phyloP scores from a whole-genome alignment of 768 basidiomycete genomes.

The Russula virescens region DNA sequence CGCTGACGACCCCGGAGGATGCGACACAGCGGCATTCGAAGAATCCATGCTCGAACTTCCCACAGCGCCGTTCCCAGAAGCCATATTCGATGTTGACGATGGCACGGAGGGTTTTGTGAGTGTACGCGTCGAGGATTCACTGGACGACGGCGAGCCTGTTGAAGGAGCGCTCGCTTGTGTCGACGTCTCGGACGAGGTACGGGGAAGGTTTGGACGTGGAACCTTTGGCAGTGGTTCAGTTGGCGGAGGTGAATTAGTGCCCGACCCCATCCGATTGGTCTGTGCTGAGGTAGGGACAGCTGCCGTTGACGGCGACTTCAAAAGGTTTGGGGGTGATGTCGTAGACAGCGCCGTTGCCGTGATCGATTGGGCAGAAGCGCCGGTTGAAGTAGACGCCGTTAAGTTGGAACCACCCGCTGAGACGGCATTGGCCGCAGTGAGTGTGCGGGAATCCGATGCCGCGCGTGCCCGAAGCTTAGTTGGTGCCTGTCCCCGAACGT shows the following conservation, averaged over 20 bases:
- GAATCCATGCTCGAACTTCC: not conserved
- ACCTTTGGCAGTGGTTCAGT: slow-evolving; percentile 7
- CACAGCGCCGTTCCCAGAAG: slow-evolving; percentile 2
- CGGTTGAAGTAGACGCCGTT: not conserved
- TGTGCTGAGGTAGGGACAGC: not conserved
- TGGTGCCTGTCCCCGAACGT: not conserved
- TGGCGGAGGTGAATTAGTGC: slow-evolving; percentile 3
- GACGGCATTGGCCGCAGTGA: not conserved
- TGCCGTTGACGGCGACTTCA: slow-evolving; percentile 18
- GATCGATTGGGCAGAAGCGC: slow-evolving; percentile 8
- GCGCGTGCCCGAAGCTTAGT: slow-evolving; percentile 18
- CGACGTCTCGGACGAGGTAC: slow-evolving; percentile 10
- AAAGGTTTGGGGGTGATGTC: slow-evolving; percentile 18
- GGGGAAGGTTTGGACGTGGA: slow-evolving; percentile 11
- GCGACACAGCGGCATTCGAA: not conserved
- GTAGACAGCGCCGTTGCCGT: slow-evolving; percentile 1
- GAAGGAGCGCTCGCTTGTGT: slow-evolving; percentile 1
- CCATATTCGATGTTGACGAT: slow-evolving; percentile 2
- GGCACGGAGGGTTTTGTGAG: slow-evolving; percentile 6
- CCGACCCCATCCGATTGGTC: slow-evolving; percentile 6
- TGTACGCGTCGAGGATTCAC: slow-evolving; percentile 18
- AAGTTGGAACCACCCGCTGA: slow-evolving; percentile 8
- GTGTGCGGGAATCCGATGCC: slow-evolving; percentile 21
- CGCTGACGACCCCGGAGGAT: not conserved
- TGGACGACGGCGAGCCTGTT: slow-evolving; percentile 16